Conservation (phyloP, 2,329 filamentous ascomycete species). For the Phyllosticta paracitricarpa region DNA sequence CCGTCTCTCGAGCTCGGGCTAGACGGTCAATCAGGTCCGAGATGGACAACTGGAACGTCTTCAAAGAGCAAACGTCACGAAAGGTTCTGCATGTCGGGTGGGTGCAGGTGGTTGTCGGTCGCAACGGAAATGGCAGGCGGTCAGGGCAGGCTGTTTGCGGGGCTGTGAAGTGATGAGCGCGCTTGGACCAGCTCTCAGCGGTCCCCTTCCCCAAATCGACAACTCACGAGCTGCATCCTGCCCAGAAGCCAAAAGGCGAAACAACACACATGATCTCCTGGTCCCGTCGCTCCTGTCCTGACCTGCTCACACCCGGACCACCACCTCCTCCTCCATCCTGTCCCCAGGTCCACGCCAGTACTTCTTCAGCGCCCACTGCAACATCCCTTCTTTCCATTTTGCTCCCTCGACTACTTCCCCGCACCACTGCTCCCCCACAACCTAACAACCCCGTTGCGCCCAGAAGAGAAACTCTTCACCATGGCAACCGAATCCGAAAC, state of each 20-base stretch:
- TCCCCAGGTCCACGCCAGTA: background rate
- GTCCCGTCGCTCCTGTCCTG: background rate
- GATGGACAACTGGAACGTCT: no score
- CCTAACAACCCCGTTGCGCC: background rate
- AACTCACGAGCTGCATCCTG: background rate
- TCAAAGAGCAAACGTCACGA: no score
- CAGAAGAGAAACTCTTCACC: background rate
- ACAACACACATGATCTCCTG: background rate
- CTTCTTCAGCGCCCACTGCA: background rate
- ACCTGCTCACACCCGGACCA: background rate
- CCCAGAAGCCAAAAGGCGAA: background rate
- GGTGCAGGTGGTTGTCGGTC: background rate
- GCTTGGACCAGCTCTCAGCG: background rate
- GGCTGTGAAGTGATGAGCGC: background rate
- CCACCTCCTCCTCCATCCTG: background rate
- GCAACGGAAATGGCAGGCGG: background rate
- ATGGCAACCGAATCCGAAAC: constrained; percentile 9
- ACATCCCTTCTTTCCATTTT: background rate
- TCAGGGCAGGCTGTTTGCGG: background rate
- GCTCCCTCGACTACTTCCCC: background rate
- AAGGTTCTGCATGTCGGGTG: no score
- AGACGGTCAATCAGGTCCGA: no score
- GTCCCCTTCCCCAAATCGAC: background rate
- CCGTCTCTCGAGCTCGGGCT: no score
- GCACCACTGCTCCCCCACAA: background rate